Conservation (phyloP, 768 basidiomycete genomes). For the Rhodotorula graminis region DNA sequence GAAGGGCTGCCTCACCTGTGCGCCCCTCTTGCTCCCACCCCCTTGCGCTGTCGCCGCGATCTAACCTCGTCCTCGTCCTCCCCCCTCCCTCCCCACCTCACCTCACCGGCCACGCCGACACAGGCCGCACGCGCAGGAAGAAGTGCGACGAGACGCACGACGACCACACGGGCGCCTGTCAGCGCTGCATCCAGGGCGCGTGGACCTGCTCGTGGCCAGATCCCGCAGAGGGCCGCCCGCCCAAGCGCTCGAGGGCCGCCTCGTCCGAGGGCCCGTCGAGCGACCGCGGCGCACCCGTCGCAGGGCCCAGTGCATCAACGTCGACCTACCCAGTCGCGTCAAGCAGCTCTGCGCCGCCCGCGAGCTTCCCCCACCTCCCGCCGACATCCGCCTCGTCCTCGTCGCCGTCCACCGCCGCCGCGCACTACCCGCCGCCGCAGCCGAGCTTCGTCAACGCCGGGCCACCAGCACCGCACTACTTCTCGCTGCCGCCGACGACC, state of each 20-base stretch:
- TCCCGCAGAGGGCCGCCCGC: not conserved
- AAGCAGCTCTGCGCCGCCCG: not conserved
- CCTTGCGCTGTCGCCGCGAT: not conserved
- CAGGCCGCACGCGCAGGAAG: not conserved
- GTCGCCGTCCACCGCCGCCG: too few relatives aligned
- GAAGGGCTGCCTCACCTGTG: slow-evolving; percentile 12
- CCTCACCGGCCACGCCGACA: too few relatives aligned
- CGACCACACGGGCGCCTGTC: too few relatives aligned
- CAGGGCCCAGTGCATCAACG: not conserved
- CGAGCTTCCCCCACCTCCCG: not conserved
- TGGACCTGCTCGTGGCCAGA: slow-evolving; percentile 11
- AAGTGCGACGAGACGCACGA: not conserved
- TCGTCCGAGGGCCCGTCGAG: not conserved
- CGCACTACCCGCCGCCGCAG: too few relatives aligned
- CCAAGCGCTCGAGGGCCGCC: not conserved
- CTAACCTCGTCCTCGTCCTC: not conserved
- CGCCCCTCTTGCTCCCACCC: not conserved
- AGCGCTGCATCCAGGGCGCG: too few relatives aligned
- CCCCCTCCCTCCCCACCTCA: not conserved
- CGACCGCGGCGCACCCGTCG: not conserved
- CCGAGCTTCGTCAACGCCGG: too few relatives aligned
- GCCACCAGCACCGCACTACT: too few relatives aligned
- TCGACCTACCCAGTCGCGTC: not conserved
- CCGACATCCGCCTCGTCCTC: not conserved
- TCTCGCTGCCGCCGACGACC: not conserved